These are phyloP conservation scores for Leptodermis oblonga DNA, from an alignment of 257 asterid species.

Conservation along the genomic window DNA sequence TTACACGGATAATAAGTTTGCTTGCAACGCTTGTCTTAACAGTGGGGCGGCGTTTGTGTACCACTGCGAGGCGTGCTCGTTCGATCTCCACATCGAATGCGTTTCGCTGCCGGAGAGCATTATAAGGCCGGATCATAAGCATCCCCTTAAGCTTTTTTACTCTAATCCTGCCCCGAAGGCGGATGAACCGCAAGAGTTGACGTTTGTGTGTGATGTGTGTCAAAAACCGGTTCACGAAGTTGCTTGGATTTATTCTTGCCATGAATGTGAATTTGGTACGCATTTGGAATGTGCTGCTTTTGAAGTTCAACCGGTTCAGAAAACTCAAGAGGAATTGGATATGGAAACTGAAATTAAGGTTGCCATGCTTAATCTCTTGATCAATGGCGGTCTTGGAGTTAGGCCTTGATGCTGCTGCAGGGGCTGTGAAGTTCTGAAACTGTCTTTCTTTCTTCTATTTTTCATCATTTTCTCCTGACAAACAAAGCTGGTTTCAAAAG, in stretches of 20 bases:
- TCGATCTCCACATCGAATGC: slow-evolving; percentile 36
- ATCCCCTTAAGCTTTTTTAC: slow-evolving; percentile 31
- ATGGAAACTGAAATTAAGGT: slow-evolving; percentile 26
- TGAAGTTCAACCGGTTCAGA: slow-evolving; percentile 16
- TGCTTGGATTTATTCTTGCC: slow-evolving; percentile 65
- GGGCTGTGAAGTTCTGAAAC: too few species aligned
- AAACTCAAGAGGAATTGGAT: slow-evolving; percentile 25
- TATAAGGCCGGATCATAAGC: slow-evolving; percentile 44
- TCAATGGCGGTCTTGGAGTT: slow-evolving; percentile 18
- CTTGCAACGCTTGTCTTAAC: slow-evolving; percentile 65
- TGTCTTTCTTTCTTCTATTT: too few species aligned
- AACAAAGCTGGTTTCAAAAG: too few species aligned
- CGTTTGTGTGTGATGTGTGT: slow-evolving; percentile 53
- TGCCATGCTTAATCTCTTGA: slow-evolving; percentile 25
- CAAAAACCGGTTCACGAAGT: slow-evolving; percentile 43
- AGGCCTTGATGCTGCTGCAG: slow-evolving; percentile 1
- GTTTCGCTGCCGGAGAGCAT: slow-evolving; percentile 33
- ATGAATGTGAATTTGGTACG: slow-evolving; percentile 61
- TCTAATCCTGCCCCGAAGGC: slow-evolving; percentile 32
- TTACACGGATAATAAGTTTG: slow-evolving; percentile 45
- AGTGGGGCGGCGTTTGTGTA: slow-evolving; percentile 51
- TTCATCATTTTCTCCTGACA: too few species aligned
- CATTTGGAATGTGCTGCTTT: slow-evolving; percentile 60
- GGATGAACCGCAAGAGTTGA: slow-evolving; percentile 28
- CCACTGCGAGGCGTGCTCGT: slow-evolving; percentile 49